These are phyloP conservation scores for Babjeviella inositovora DNA, from an alignment of 805 yeast genomes.

Conservation along the genomic window DNA sequence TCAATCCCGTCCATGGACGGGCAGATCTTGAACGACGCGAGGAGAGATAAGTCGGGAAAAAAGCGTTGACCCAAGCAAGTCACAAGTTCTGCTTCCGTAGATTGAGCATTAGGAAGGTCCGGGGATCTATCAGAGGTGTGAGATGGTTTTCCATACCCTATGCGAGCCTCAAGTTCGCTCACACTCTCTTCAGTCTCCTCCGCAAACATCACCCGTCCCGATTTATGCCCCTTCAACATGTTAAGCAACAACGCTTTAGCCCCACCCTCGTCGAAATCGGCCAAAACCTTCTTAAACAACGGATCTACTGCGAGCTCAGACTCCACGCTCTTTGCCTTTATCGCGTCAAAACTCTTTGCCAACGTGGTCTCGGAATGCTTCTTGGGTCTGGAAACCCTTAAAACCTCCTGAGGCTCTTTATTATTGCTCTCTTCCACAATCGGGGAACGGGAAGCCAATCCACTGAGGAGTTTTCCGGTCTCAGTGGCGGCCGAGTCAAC, in stretches of 20 bases:
- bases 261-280: slow-evolving; percentile 77
- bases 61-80: too few relatives aligned
- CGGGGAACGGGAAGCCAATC: slow-evolving; percentile 14
- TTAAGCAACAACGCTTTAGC: slow-evolving; percentile 55
- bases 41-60: too few relatives aligned
- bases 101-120: too few relatives aligned
- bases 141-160: too few relatives aligned
- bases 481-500: slow-evolving; percentile 87
- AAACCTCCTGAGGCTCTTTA: slow-evolving; percentile 9
- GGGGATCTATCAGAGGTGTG: too few relatives aligned
- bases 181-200: too few relatives aligned
- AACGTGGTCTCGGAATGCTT: slow-evolving; percentile 23
- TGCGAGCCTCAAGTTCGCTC: too few relatives aligned
- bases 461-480: slow-evolving; percentile 58
- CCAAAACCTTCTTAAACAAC: slow-evolving; percentile 53
- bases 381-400: too few relatives aligned
- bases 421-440: slow-evolving; percentile 10
- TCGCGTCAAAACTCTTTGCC: slow-evolving; percentile 27
- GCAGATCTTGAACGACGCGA: too few relatives aligned
- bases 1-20: slow-evolving; percentile 56
- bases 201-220: slow-evolving; percentile 50
- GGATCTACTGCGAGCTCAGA: slow-evolving; percentile 60
- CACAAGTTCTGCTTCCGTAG: too few relatives aligned
- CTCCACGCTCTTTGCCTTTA: slow-evolving; percentile 39
- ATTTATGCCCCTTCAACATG: slow-evolving; percentile 34